Conservation (phyloP, 2,329 filamentous ascomycete species). For the Pseudogymnoascus sp. region DNA sequence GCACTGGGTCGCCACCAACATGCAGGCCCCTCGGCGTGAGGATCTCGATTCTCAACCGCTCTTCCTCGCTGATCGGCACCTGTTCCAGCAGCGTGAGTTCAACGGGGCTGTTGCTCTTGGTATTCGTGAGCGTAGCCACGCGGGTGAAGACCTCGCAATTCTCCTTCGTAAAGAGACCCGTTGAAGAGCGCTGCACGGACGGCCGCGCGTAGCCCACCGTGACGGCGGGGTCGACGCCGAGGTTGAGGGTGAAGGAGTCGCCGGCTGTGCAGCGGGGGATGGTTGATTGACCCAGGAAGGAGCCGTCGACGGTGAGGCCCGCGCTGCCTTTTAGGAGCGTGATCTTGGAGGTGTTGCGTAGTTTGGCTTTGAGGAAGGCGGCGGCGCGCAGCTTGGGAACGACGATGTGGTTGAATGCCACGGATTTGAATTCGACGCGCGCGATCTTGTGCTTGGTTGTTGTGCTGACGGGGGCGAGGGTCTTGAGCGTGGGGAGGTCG, state of each 20-base stretch:
- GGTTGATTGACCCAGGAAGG: constrained; percentile 50
- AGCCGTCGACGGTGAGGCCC: constrained; percentile 55
- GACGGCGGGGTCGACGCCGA: constrained; percentile 55
- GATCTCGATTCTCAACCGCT: constrained; percentile 46
- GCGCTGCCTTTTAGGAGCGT: constrained; percentile 48
- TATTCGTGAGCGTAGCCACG: constrained; percentile 44
- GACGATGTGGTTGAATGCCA: constrained; percentile 49
- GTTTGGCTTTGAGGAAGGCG: constrained; percentile 51
- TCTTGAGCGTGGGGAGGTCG: constrained; percentile 51
- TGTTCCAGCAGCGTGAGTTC: constrained; percentile 50
- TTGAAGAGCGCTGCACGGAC: constrained; percentile 42
- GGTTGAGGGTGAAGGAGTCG: constrained; percentile 43
- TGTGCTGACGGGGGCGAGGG: constrained; percentile 43
- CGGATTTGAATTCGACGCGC: constrained; percentile 42
- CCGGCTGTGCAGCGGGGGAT: constrained; percentile 50
- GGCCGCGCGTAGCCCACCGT: constrained; percentile 48
- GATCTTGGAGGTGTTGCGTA: constrained; percentile 49
- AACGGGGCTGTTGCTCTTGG: constrained; percentile 34
- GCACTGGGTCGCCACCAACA: constrained; percentile 32
- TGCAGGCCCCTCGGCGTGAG: constrained; percentile 41
- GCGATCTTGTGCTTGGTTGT: constrained; percentile 53
- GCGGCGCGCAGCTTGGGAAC: constrained; percentile 53
- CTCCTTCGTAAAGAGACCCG: constrained; percentile 47
- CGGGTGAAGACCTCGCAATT: constrained; percentile 44
- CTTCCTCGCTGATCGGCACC: constrained; percentile 54